phyloP scores from a whole-genome alignment of 352 stramenopile genomes.

The Globisporangium cederbergense region DNA sequence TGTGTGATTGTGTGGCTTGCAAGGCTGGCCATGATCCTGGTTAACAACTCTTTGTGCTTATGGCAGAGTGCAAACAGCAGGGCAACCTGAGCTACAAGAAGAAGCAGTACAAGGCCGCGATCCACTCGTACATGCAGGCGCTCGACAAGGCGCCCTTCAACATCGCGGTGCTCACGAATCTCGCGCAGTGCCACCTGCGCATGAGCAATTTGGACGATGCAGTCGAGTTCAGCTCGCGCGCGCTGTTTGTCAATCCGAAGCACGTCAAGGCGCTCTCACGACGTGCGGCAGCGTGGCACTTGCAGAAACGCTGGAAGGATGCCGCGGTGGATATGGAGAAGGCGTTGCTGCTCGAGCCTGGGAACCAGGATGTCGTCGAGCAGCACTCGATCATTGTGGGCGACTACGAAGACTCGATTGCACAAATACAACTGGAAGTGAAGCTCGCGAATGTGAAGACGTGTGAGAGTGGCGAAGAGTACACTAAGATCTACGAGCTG shows the following conservation, averaged over 20 bases:
- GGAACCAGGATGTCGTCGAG: constrained; percentile 60
- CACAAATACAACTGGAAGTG: constrained; percentile 28
- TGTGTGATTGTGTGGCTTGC: not conserved
- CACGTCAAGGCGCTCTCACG: constrained; percentile 74
- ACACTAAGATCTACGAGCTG: constrained; percentile 33
- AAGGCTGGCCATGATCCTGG: not conserved
- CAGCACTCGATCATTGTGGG: constrained; percentile 73
- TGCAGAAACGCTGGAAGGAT: constrained; percentile 41
- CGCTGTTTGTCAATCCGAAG: constrained; percentile 47
- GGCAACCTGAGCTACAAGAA: constrained; percentile 66
- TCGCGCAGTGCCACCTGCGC: constrained; percentile 62
- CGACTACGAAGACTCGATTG: constrained; percentile 58
- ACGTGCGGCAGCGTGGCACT: constrained; percentile 48
- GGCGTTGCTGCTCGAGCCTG: constrained; percentile 37
- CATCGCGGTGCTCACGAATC: constrained; percentile 60
- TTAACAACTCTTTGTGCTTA: not conserved
- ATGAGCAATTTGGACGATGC: constrained; percentile 48
- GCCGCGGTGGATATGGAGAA: constrained; percentile 54
- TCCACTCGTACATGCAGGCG: constrained; percentile 68
- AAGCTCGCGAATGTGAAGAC: not conserved
- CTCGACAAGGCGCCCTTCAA: constrained; percentile 55
- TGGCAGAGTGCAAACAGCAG: constrained; percentile 47
- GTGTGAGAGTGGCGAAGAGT: not conserved
- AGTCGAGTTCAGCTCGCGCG: constrained; percentile 66
- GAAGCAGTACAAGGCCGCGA: constrained; percentile 48